Evolutionary conservation across 768 basidiomycete species (phyloP).

Genomic region (Suillus tomentosus): DNA sequence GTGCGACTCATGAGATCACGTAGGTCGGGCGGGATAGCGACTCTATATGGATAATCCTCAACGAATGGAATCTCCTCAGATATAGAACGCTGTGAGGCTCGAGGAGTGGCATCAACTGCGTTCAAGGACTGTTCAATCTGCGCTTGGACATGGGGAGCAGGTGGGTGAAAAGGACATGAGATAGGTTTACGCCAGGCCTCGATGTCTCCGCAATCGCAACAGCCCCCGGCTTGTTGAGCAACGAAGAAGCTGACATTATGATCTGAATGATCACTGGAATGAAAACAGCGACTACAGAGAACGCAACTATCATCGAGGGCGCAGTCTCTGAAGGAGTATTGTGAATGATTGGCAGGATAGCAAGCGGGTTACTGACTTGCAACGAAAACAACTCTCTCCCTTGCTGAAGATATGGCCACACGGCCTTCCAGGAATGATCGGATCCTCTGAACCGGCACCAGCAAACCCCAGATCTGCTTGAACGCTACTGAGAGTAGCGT

Average conservation of each 20-base stretch:
- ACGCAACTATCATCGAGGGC: slow-evolving; percentile 89
- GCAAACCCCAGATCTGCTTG: slow-evolving; percentile 59
- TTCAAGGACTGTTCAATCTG: slow-evolving; percentile 14
- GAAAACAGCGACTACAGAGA: slow-evolving; percentile 88
- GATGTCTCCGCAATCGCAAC: slow-evolving; percentile 93
- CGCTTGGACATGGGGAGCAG: slow-evolving; percentile 33
- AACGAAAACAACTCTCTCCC: slow-evolving; percentile 90
- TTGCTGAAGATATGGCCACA: slow-evolving; percentile 89
- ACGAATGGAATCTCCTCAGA: slow-evolving; percentile 59
- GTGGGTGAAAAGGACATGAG: slow-evolving; percentile 76
- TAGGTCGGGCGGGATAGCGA: slow-evolving; percentile 61
- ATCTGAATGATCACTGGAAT: slow-evolving; percentile 78
- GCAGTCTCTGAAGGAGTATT: slow-evolving; percentile 67
- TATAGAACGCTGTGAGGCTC: slow-evolving; percentile 42
- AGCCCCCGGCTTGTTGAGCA: slow-evolving; percentile 87
- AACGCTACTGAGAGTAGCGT: slow-evolving; percentile 67
- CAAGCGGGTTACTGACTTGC: slow-evolving; percentile 66
- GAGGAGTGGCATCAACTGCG: slow-evolving; percentile 43
- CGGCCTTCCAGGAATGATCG: slow-evolving; percentile 64
- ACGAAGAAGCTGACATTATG: slow-evolving; percentile 96
- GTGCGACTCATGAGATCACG: slow-evolving; percentile 75
- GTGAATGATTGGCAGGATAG: slow-evolving; percentile 8
- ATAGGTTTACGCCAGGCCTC: slow-evolving; percentile 81
- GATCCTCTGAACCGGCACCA: slow-evolving; percentile 62
- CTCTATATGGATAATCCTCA: slow-evolving; percentile 58